Percentiles rank a stretch among this genome's conserved stretches.
phyloP scores from a whole-genome alignment of 2,329 filamentous ascomycete genomes.

The Colletotrichum noveboracense region DNA sequence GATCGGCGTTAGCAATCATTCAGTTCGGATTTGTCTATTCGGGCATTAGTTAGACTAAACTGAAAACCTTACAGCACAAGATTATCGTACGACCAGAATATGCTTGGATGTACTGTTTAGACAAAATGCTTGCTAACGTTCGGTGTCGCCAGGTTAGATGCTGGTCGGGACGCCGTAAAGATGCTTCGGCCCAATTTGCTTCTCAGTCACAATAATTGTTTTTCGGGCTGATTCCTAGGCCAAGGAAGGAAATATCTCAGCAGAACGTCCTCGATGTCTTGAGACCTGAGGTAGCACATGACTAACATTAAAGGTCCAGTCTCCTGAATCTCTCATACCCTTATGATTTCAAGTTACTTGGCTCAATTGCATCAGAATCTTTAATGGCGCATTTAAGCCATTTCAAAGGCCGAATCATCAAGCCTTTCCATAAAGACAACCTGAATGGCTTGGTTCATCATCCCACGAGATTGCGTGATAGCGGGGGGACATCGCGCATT shows the following conservation, averaged over 20 bases:
- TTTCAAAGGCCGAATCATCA: not conserved
- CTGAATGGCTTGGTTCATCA: not conserved
- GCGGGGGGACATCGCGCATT: slow-evolving; percentile 10
- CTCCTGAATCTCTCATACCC: not conserved
- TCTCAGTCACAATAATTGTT: not conserved
- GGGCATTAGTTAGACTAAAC: not conserved
- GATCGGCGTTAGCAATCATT: not conserved
- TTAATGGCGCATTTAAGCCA: not conserved
- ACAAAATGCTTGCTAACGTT: not conserved
- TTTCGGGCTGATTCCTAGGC: accelerated
- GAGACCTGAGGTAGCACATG: not conserved
- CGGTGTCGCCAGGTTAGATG: not conserved
- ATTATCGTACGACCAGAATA: not conserved
- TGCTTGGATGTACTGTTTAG: not conserved
- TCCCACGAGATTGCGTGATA: slow-evolving; percentile 8
- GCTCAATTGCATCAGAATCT: not conserved
- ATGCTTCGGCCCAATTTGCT: not conserved
- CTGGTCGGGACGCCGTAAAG: not conserved
- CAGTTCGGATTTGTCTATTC: not conserved
- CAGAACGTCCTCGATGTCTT: not conserved
- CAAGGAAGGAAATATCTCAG: not conserved
- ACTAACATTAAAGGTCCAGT: not conserved
- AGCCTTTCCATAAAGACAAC: not conserved
- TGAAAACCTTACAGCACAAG: not conserved
- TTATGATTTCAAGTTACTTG: not conserved